phyloP scores from a whole-genome alignment of 208 protist species.

The Porcisia deanei region DNA sequence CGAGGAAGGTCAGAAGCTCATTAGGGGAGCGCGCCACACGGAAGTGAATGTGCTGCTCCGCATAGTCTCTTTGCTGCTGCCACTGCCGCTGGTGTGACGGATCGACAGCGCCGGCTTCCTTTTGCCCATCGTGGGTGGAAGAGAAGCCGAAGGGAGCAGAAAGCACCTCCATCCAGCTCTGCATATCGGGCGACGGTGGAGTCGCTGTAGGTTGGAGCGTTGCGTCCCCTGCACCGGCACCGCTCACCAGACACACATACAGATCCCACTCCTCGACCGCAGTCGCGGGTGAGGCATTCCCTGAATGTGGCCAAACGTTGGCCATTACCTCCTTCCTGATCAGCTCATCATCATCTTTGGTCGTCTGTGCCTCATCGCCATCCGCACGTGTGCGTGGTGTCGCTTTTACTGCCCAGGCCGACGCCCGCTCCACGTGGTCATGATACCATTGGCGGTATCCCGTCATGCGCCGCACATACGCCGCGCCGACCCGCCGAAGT shows the following conservation, averaged over 20 bases:
- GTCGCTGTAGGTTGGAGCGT: background rate
- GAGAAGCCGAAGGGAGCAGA: background rate
- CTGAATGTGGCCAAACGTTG: background rate
- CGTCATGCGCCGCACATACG: slow-evolving; percentile 33
- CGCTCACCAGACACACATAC: slow-evolving; percentile 24
- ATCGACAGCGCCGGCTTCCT: background rate
- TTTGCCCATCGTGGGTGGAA: background rate
- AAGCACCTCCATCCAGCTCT: background rate
- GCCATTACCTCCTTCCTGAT: background rate
- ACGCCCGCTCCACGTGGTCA: slow-evolving; percentile 10
- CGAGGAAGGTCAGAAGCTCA: slow-evolving; percentile 37
- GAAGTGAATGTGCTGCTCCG: slow-evolving; percentile 33
- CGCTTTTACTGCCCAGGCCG: slow-evolving; percentile 3
- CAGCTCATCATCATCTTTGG: background rate
- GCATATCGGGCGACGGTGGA: background rate
- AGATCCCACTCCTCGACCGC: slow-evolving; percentile 31
- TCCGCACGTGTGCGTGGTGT: too few relatives aligned
- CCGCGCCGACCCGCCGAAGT: slow-evolving; percentile 19
- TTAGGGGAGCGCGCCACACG: slow-evolving; percentile 32
- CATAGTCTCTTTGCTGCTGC: slow-evolving; percentile 28
- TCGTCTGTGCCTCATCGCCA: background rate
- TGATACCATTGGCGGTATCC: slow-evolving; percentile 27
- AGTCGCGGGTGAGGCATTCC: background rate
- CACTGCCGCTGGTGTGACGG: background rate
- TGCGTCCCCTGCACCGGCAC: slow-evolving; percentile 1